Base-by-base conservation (phyloP, 1,284 basidiomycete species). In the Rhodotorula sp. region DNA sequence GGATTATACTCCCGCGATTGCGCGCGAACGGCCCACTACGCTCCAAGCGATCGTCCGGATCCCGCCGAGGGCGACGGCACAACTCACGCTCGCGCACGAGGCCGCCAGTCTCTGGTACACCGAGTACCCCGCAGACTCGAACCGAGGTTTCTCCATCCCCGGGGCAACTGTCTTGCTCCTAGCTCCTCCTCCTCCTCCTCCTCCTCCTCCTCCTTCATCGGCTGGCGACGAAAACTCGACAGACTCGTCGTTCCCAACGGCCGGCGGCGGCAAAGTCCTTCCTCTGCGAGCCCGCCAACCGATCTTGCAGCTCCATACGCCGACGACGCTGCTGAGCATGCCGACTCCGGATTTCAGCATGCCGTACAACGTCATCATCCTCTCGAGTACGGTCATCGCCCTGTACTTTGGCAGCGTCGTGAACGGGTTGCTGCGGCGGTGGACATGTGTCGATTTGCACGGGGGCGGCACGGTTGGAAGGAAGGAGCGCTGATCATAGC, bases 301-400 rank as follows among this genome's bases (percentile, higher is more conserved):
- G 88, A 55, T 85, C 94, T 66, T 97, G 24, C 58, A 51, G 24
- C 49, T 74, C 1, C 68, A 95, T 80, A 92, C 92, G 1, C 84
- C 87, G 0, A 85, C 89, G 18, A 84, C 93, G 26, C 86, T 99
- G 37, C 87, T 96, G 55, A 92, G 96, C 80, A 85, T 97, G 33
- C 91, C 95, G 14, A 95, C 93, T 14, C 96, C 96, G 0, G 95
- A 99, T 82, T 99, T 99, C 81, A 95, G 91, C 78, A 98, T 99
- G 94, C 95, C 95, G 18, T 99, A 98, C 83, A 99, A 98, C 81
- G 95, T 98, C 72, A 98, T 98, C 81, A 95, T 96, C 78, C 90
- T 97, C 84, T 93, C 88, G 67, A 92, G 89, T 78, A 94, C 93
- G 15, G 83, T 96, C 60, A 86, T 95, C 71, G 94, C 95, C 48